Conservation (phyloP, 306 rosid genomes). For the Glycyrrhiza uralensis region DNA sequence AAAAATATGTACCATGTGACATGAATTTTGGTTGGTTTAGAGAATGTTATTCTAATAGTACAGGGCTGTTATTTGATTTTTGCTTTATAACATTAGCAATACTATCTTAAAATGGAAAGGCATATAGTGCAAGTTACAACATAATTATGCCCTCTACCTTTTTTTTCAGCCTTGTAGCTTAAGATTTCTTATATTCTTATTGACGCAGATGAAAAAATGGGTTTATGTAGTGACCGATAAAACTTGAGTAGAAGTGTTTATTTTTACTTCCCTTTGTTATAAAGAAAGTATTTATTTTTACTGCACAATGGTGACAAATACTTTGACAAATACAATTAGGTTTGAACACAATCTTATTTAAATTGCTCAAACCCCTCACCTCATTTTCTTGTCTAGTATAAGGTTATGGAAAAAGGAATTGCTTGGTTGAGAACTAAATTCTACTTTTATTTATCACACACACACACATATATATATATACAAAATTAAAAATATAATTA, state of each 20-base stretch:
- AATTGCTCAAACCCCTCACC: too few species aligned
- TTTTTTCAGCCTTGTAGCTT: constrained; percentile 36
- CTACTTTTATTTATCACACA: too few species aligned
- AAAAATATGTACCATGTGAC: constrained; percentile 22
- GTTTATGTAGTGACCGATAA: not conserved
- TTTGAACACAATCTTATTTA: too few species aligned
- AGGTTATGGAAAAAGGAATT: too few species aligned
- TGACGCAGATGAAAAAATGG: not conserved
- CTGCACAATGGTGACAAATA: too few species aligned
- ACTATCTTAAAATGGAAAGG: constrained; percentile 27
- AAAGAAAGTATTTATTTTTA: too few species aligned
- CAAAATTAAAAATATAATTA: too few species aligned
- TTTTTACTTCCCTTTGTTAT: too few species aligned
- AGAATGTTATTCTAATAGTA: constrained; percentile 6
- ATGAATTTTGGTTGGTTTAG: constrained; percentile 28
- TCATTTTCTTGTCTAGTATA: too few species aligned
- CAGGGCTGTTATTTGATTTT: constrained; percentile 19
- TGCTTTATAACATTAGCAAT: constrained; percentile 22
- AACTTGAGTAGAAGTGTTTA: not conserved
- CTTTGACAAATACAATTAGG: too few species aligned
- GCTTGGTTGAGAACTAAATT: too few species aligned
- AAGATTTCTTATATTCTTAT: constrained; percentile 40
- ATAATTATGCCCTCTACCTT: constrained; percentile 34
- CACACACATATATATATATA: too few species aligned
- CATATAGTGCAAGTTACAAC: not conserved